phyloP scores from a whole-genome alignment of 805 yeast species.

The Candida tibetensis region DNA sequence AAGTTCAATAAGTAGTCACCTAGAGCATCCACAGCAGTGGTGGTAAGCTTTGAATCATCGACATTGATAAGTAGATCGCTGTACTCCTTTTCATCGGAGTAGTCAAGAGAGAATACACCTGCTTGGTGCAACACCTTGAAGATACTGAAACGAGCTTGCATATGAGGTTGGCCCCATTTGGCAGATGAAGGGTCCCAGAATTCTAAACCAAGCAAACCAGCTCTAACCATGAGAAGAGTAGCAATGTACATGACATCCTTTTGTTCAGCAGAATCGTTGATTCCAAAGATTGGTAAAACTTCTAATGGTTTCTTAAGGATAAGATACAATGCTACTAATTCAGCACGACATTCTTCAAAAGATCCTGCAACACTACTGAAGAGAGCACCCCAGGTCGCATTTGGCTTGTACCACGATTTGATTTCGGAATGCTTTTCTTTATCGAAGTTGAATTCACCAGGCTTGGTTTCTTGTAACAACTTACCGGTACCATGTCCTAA shows the following conservation, averaged over 20 bases:
- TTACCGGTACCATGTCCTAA: conserved; percentile 93
- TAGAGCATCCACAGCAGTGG: conserved; percentile 71
- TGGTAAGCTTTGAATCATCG: conserved; percentile 60
- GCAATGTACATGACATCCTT: conserved; percentile 64
- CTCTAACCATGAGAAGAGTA: conserved; percentile 80
- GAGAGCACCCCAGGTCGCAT: conserved; percentile 88
- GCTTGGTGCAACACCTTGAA: conserved; percentile 71
- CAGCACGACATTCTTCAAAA: conserved; percentile 92
- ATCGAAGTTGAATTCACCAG: conserved; percentile 73
- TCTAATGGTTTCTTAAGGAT: conserved; percentile 59
- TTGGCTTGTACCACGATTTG: conserved; percentile 67
- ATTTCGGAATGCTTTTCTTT: conserved; percentile 63
- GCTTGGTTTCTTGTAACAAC: conserved; percentile 53
- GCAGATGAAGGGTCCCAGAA: conserved; percentile 79
- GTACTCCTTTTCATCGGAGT: conserved; percentile 43
- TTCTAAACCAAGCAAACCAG: conserved; percentile 79
- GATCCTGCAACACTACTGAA: conserved; percentile 84
- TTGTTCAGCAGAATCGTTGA: conserved; percentile 53
- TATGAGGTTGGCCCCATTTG: conserved; percentile 95
- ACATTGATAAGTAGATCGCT: conserved; percentile 60
- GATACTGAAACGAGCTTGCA: conserved; percentile 89
- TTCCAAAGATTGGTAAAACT: conserved; percentile 72
- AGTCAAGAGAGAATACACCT: conserved; percentile 57
- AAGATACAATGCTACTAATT: conserved; percentile 79
- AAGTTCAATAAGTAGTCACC: conserved; percentile 67